Conservation (phyloP, 177 flowering plant species). For the Telopea speciosissima region DNA sequence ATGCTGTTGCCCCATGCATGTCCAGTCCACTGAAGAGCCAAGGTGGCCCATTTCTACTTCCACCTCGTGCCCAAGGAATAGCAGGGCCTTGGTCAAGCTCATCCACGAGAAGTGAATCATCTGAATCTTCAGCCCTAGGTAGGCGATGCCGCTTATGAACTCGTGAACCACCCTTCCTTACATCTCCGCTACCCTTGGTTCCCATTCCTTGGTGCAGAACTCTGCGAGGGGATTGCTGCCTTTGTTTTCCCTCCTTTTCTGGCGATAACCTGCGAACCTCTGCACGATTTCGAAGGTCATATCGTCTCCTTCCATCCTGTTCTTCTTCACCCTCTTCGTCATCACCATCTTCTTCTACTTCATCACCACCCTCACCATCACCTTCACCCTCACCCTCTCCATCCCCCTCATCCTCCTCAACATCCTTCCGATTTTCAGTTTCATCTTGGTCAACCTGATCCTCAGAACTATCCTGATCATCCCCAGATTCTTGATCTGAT, state of each 20-base stretch:
- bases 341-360: constrained; percentile 33
- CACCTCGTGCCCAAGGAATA: constrained; percentile 89
- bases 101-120: constrained; percentile 98
- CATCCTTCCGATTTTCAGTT: constrained; percentile 65
- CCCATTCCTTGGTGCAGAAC: constrained; percentile 94
- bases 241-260: constrained; percentile 62
- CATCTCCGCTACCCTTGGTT: constrained; percentile 66
- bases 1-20: constrained; percentile 74
- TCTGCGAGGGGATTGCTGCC: constrained; percentile 82
- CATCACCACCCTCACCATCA: constrained; percentile 47
- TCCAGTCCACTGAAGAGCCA: constrained; percentile 94
- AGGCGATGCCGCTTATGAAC: constrained; percentile 86
- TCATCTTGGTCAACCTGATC: constrained; percentile 60
- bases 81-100: constrained; percentile 95
- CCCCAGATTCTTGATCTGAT: constrained; percentile 46
- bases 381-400: constrained; percentile 25
- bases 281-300: constrained; percentile 92
- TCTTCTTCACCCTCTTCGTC: constrained; percentile 86
- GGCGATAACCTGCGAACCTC: constrained; percentile 80
- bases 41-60: constrained; percentile 81
- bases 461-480: constrained; percentile 68
- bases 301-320: constrained; percentile 84
- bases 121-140: constrained; percentile 80
- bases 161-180: constrained; percentile 84
- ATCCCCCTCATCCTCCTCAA: constrained; percentile 41